These are phyloP conservation scores for Dysphania ambrosioides DNA, from an alignment of 148 eudicot species.

Conservation along the genomic window DNA sequence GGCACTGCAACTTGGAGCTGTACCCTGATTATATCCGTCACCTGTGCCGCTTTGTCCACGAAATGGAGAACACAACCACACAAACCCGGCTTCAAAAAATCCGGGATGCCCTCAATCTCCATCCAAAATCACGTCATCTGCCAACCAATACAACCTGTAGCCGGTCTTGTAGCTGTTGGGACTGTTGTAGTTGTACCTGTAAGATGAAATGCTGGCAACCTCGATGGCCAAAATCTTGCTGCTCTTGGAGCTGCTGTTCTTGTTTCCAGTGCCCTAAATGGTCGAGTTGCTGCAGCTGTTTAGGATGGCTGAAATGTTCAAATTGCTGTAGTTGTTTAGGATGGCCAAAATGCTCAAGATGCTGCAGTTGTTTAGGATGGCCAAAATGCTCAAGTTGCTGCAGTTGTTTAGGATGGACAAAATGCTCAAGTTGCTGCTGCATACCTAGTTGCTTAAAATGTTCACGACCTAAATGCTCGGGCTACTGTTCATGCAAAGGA, in stretches of 20 bases:
- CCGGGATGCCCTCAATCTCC: slow-evolving; percentile 41
- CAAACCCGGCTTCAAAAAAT: slow-evolving; percentile 65
- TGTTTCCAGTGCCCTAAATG: slow-evolving; percentile 44
- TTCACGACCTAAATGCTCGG: slow-evolving; percentile 12
- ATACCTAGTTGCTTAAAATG: slow-evolving; percentile 10
- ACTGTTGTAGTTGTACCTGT: slow-evolving; percentile 45
- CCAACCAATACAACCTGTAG: slow-evolving; percentile 32
- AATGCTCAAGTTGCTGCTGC: too few species aligned
- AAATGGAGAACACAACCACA: slow-evolving; percentile 85
- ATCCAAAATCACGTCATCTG: slow-evolving; percentile 24
- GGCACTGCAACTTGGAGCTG: slow-evolving; percentile 95
- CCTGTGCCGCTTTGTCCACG: slow-evolving; percentile 73
- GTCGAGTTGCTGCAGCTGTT: slow-evolving; percentile 24
- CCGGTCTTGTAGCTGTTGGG: slow-evolving; percentile 48
- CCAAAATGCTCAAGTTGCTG: too few species aligned
- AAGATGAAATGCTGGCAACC: slow-evolving; percentile 40
- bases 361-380: too few species aligned
- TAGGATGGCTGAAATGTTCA: slow-evolving; percentile 4
- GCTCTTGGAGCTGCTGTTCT: slow-evolving; percentile 31
- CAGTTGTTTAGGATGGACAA: too few species aligned
- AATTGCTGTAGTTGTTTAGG: slow-evolving; percentile 2
- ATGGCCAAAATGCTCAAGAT: too few species aligned
- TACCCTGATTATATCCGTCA: slow-evolving; percentile 97
- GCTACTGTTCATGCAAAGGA: slow-evolving; percentile 20
- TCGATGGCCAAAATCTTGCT: slow-evolving; percentile 34